Evolutionary conservation across 2,329 filamentous ascomycete species (phyloP), one percentile per base, ranked within the genome.

Genomic region (Acrocalymma vagum): DNA sequence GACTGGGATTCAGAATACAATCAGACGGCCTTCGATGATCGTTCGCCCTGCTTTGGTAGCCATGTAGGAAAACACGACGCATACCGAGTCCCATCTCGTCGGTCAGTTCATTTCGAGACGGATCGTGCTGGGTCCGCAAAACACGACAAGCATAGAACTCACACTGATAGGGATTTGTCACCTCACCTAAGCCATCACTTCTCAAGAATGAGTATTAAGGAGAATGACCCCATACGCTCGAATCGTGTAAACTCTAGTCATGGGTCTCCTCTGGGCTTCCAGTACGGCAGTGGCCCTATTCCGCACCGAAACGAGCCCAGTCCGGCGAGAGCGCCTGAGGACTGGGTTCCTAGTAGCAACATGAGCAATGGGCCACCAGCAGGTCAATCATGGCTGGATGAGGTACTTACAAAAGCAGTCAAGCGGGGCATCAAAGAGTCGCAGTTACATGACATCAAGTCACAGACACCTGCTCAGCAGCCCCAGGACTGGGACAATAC

Each of bases 211-310:
- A n/a, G n/a, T n/a, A n/a, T n/a, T n/a, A n/a, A n/a, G n/a, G n/a
- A n/a, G n/a, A n/a, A n/a, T n/a, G n/a, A n/a, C n/a, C n/a, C n/a
- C n/a, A n/a, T n/a, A n/a, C n/a, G n/a, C n/a, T n/a, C n/a, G n/a
- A n/a, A n/a, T n/a, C n/a, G n/a, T n/a, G n/a, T n/a, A n/a, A n/a
- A n/a, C n/a, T n/a, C n/a, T n/a, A n/a, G n/a, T n/a, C n/a, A n/a
- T n/a, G n/a, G n/a, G n/a, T 42, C 53, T 22, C 27, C 43, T 11
- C 24, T 42, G 4, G 52, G 43, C 4, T 49, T 55, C n/a, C 53
- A 60, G 16, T 66, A 66, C 11, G 63, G 62, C 10, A 55, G 49
- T 20, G 59, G 62, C 8, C 60, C 62, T 11, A 48, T 66, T 16
- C 62, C 55, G n/a, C 2, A 27, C 35, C 2, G 42, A 16, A 16